Percentiles rank a stretch among this genome's conserved stretches.
Evolutionary conservation across 2,329 filamentous ascomycete genomes (phyloP).

Genomic region (Grosmannia penicillata): DNA sequence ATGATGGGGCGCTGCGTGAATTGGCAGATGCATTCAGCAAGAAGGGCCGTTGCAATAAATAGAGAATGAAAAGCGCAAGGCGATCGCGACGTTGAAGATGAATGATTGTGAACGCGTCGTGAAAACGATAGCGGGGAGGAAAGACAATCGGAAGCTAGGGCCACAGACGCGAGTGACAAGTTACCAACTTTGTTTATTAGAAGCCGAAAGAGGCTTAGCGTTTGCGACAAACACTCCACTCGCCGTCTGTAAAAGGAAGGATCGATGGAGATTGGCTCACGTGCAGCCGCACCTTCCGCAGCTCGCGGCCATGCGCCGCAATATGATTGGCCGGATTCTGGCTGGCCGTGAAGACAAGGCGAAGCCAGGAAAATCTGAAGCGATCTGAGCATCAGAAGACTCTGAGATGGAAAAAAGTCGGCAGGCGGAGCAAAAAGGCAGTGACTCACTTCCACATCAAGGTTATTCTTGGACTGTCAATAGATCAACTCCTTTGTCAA

Average conservation of each 20-base stretch:
- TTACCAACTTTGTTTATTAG: slow-evolving; percentile 11
- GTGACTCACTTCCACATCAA: too few relatives aligned
- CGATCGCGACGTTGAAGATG: neutral
- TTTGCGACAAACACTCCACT: neutral
- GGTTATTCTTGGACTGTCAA: too few relatives aligned
- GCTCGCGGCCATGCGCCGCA: neutral
- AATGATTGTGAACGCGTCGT: neutral
- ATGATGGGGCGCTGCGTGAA: neutral
- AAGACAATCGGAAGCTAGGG: neutral
- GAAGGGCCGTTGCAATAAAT: neutral
- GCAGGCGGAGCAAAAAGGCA: too few relatives aligned
- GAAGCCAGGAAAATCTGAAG: too few relatives aligned
- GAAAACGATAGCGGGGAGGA: neutral
- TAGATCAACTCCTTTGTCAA: too few relatives aligned
- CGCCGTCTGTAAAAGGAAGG: neutral
- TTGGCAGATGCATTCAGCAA: neutral
- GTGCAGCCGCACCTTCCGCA: too few relatives aligned
- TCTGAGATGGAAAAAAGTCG: too few relatives aligned
- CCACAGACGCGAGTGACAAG: neutral
- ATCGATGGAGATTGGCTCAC: too few relatives aligned
- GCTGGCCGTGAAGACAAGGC: too few relatives aligned
- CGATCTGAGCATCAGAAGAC: too few relatives aligned
- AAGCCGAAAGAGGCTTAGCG: slow-evolving; percentile 12
- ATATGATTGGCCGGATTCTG: too few relatives aligned
- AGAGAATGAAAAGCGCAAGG: too few relatives aligned